A percentile compares a stretch with the other conserved stretches of the same genome.
These are phyloP conservation scores for Flammula alnicola DNA, from an alignment of 1,284 basidiomycete species.

Conservation along the genomic window DNA sequence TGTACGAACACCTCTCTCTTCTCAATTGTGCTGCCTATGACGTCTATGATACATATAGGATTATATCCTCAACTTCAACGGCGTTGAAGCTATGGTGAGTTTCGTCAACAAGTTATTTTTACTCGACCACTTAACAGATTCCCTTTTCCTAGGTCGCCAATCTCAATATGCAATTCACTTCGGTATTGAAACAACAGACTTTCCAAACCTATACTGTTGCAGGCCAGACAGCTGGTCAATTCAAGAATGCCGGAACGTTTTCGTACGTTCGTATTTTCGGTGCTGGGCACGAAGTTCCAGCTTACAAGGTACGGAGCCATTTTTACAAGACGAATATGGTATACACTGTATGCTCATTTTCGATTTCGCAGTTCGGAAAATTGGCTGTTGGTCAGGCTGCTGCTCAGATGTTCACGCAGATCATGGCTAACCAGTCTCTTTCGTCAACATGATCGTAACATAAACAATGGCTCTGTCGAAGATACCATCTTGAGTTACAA, in stretches of 20 bases:
- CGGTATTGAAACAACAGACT: conserved; percentile 40
- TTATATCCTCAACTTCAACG: conserved; percentile 62
- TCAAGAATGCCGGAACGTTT: conserved; percentile 64
- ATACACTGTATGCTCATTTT: neutral
- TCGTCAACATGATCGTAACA: no score
- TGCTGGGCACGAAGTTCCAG: conserved; percentile 57
- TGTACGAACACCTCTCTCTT: no score
- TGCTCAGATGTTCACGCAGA: no score
- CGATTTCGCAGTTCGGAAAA: conserved; percentile 27
- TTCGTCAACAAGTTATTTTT: no score
- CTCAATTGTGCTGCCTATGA: neutral
- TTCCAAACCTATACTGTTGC: conserved; percentile 55
- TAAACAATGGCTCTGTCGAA: no score
- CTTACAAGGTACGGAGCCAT: conserved; percentile 40
- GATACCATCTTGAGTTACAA: no score
- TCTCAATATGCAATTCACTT: conserved; percentile 43
- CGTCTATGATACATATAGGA: conserved; percentile 36
- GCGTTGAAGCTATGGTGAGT: conserved; percentile 67
- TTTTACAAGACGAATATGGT: neutral
- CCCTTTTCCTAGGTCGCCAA: no score
- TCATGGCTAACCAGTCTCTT: conserved; percentile 37
- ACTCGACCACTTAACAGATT: no score
- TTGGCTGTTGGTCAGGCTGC: conserved; percentile 35
- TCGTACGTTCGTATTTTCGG: conserved; percentile 62
- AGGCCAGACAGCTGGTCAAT: conserved; percentile 53